Base-by-base conservation (phyloP, 306 rosid species). In the Malus sieversii region DNA sequence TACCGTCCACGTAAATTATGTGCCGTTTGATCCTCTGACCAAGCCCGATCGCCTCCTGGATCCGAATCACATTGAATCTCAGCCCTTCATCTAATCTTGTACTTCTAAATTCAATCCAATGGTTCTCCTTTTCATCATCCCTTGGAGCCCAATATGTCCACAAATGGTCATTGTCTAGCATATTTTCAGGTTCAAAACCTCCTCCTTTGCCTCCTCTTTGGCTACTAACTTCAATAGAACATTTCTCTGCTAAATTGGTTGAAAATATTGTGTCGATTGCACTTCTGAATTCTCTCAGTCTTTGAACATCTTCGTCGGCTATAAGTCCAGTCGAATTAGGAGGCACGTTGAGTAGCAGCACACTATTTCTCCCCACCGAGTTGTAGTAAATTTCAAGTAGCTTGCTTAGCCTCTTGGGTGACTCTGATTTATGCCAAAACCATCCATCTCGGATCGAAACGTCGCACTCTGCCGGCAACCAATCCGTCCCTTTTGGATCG, bases 1-100 rank as follows among this genome's bases (percentile, higher is more conserved):
- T 82, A 20, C 86, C 93, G 80, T 91, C 96, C 79, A 88, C 86
- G 74, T 85, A 86, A 65, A 94, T 80, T 73, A 79, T 84, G 62
- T 91, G 96, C 79, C 25, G 38, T 86, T 82, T 18, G 82, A 94
- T 89, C 82, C 98, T 86, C 77, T 94, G 98, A 57, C 98, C 98
- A 55, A 94, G 89, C 67, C 98, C 94, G n/a, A 94, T 91, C 13
- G 97, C 96, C 69, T 91, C 98, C 75, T 94, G 98, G 69, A 94
- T 87, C 82, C 97, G 85, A 25, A 92, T 75, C 77, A 90, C 98
- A 77, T 95, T 92, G 85, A 90, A 92, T 69, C 86, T 87, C 68
- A 92, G 58, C 74, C 70, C 76, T 74, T 66, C 80, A 27, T 45
- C 66, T 20, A 27, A 71, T 11, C 84, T 42, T 27, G 16, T 55